Evolutionary conservation across 306 rosid species (phyloP).

Genomic region (Fragaria vesca): DNA sequence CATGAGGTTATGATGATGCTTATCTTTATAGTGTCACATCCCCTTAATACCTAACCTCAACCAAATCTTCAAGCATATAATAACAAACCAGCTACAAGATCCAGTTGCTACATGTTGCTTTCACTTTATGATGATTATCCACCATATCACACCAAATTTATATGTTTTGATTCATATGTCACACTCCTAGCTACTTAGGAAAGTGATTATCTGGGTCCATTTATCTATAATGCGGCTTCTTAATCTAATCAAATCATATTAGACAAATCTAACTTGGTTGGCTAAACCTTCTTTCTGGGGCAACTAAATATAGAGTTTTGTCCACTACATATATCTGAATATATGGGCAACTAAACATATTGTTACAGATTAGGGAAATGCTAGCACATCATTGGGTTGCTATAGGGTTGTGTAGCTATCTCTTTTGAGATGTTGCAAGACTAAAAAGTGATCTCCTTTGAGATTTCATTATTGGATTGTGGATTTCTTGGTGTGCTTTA

Average conservation of each 20-base stretch:
- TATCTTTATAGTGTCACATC: slow-evolving; percentile 36
- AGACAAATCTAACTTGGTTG: not conserved
- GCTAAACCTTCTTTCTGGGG: not conserved
- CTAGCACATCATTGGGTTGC: not conserved
- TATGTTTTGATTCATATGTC: not conserved
- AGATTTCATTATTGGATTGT: not conserved
- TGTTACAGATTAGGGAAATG: not conserved
- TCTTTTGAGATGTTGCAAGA: not conserved
- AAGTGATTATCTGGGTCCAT: slow-evolving; percentile 4
- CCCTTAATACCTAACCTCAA: slow-evolving; percentile 43
- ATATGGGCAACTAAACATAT: not conserved
- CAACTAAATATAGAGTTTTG: not conserved
- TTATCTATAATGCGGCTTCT: not conserved
- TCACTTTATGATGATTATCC: slow-evolving; percentile 21
- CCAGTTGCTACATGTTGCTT: slow-evolving; percentile 16
- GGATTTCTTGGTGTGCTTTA: not conserved
- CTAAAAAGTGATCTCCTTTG: not conserved
- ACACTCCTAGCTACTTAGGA: slow-evolving; percentile 5
- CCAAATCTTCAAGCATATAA: slow-evolving; percentile 48
- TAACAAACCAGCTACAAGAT: slow-evolving; percentile 18
- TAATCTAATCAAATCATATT: not conserved
- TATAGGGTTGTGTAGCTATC: not conserved
- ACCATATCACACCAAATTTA: slow-evolving; percentile 10
- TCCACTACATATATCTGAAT: not conserved
- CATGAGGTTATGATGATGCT: slow-evolving; percentile 24